A percentile compares a stretch with the other conserved stretches of the same genome.
Evolutionary conservation across 371 early-diverging fungal genomes (phyloP).

Genomic region (Entomophthora muscae): DNA sequence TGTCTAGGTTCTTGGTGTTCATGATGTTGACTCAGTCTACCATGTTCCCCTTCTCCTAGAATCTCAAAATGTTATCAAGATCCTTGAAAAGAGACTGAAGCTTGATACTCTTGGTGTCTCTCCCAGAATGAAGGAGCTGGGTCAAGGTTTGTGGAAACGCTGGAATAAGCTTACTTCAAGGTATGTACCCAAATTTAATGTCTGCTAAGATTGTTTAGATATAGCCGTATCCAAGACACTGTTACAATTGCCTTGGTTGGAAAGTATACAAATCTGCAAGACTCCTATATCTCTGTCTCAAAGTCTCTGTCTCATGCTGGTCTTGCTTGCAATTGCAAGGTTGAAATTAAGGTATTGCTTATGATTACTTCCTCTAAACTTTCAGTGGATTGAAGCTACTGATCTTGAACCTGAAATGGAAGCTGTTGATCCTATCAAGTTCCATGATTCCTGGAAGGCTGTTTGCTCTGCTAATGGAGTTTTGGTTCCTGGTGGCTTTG

Average conservation of each 20-base stretch:
- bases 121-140: constrained; percentile 30
- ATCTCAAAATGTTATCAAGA: constrained; percentile 65
- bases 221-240: constrained; percentile 63
- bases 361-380: not conserved
- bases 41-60: constrained; percentile 88
- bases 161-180: constrained; percentile 69
- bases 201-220: constrained; percentile 17
- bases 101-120: constrained; percentile 35
- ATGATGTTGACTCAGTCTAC: constrained; percentile 89
- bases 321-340: constrained; percentile 60
- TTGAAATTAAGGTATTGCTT: constrained; percentile 33
- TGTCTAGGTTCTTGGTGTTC: constrained; percentile 49
- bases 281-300: constrained; percentile 93
- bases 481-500: constrained; percentile 99
- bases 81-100: constrained; percentile 63
- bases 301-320: constrained; percentile 92
- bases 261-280: constrained; percentile 88
- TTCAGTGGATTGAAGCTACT: constrained; percentile 84
- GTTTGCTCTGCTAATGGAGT: constrained; percentile 85
- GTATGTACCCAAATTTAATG: constrained; percentile 9
- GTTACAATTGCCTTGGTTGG: constrained; percentile 92
- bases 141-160: constrained; percentile 44
- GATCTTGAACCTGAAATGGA: constrained; percentile 66
- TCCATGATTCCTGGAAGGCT: constrained; percentile 84
- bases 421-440: constrained; percentile 63